Evolutionary conservation across 208 protist species (phyloP).

Genomic region (Leishmania amazonensis): DNA sequence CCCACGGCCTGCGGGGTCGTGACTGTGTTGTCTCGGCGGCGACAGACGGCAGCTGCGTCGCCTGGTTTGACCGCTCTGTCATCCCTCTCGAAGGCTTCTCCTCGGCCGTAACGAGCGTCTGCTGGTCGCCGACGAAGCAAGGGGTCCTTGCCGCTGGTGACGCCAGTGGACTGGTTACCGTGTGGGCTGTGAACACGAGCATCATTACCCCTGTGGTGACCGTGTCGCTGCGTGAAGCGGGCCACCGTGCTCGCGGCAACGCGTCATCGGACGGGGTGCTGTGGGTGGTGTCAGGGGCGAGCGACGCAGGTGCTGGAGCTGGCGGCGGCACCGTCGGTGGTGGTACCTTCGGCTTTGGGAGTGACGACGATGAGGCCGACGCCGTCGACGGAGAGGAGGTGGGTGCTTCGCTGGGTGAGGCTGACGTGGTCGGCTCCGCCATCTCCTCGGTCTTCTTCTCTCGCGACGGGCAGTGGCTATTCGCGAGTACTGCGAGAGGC

Average conservation of each 20-base stretch:
- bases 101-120: conserved; percentile 49
- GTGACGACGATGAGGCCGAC: conserved; percentile 19
- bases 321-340: not conserved
- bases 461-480: conserved; percentile 58
- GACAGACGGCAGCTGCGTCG: conserved; percentile 55
- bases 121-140: conserved; percentile 70
- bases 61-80: conserved; percentile 47
- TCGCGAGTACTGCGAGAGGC: conserved; percentile 49
- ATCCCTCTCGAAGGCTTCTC: conserved; percentile 57
- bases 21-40: conserved; percentile 56
- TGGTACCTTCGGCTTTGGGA: not conserved
- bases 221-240: conserved; percentile 32
- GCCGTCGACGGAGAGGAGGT: conserved; percentile 7
- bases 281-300: conserved; percentile 6
- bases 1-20: conserved; percentile 30
- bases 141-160: conserved; percentile 71
- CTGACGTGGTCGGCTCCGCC: conserved; percentile 21
- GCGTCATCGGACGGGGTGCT: conserved; percentile 18
- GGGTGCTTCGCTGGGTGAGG: conserved; percentile 17
- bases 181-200: conserved; percentile 59
- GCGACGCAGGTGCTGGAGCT: conserved; percentile 4
- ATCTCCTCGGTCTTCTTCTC: conserved; percentile 68
- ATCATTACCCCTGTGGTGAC: conserved; percentile 46
- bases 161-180: conserved; percentile 48
- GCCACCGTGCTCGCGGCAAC: conserved; percentile 17